phyloP scores from a whole-genome alignment of 305 asterid genomes.

The Lippia alba region DNA sequence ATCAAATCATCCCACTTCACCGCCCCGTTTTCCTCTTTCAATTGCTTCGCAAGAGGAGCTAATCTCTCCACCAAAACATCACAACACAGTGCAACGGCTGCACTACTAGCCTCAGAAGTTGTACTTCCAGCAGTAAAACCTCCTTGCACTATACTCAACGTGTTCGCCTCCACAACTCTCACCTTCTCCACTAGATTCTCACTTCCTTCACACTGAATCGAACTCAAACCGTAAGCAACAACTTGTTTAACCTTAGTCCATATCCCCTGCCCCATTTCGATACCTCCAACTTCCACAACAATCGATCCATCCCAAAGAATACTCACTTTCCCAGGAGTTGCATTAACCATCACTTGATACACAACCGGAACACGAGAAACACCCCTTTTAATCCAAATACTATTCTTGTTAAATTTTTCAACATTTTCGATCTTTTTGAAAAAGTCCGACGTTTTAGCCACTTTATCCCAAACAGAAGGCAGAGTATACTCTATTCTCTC shows the following conservation, averaged over 20 bases:
- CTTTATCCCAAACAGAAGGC: too few relatives aligned
- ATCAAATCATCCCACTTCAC: constrained; percentile 59
- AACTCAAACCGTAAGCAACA: constrained; percentile 61
- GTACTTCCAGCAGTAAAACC: constrained; percentile 76
- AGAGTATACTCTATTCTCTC: too few relatives aligned
- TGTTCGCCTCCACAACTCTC: constrained; percentile 67
- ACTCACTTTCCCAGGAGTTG: too few relatives aligned
- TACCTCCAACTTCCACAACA: too few relatives aligned
- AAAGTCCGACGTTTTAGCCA: too few relatives aligned
- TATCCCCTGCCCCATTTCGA: constrained; percentile 34
- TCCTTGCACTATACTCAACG: constrained; percentile 68
- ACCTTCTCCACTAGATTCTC: constrained; percentile 58
- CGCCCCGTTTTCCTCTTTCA: constrained; percentile 51
- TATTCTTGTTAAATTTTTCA: too few relatives aligned
- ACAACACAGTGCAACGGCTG: constrained; percentile 70
- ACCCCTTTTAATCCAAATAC: too few relatives aligned
- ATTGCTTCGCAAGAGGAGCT: constrained; percentile 44
- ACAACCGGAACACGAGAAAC: too few relatives aligned
- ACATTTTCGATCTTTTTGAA: too few relatives aligned
- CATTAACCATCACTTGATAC: too few relatives aligned
- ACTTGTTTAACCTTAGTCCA: constrained; percentile 77
- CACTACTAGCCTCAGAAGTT: constrained; percentile 73
- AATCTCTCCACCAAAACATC: constrained; percentile 61
- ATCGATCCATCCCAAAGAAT: too few relatives aligned
- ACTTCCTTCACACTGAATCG: constrained; percentile 50